Conservation (phyloP, 1,139 yeast species). For the Yamadazyma spencermartinsiae region DNA sequence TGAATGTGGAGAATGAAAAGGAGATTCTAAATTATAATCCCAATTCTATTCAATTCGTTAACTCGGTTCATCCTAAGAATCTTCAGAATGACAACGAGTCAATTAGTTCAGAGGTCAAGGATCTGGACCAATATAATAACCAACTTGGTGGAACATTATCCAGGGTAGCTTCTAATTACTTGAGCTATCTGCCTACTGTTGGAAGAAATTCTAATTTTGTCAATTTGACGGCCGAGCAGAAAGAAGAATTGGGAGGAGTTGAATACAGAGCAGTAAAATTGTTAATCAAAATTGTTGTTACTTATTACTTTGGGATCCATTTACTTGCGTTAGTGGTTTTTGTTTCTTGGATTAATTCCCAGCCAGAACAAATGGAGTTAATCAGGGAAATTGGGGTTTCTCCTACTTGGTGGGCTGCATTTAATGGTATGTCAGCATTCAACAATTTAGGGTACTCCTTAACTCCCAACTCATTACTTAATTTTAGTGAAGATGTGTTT, state of each 20-base stretch:
- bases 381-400: constrained; percentile 57
- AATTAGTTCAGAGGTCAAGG: constrained; percentile 19
- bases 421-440: constrained; percentile 76
- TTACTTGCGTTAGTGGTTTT: constrained; percentile 57
- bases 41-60: background rate
- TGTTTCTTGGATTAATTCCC: constrained; percentile 61
- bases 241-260: constrained; percentile 93
- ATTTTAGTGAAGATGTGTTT: constrained; percentile 63
- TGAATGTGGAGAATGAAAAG: background rate
- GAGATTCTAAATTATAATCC: background rate
- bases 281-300: constrained; percentile 62
- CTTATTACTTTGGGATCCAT: constrained; percentile 76
- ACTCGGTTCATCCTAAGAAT: constrained; percentile 24
- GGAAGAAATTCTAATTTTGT: constrained; percentile 93
- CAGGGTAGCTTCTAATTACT: constrained; percentile 47
- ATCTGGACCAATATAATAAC: background rate
- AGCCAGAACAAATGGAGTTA: constrained; percentile 38
- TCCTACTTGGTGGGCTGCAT: constrained; percentile 91
- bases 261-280: constrained; percentile 87
- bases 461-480: constrained; percentile 72
- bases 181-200: constrained; percentile 86
- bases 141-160: background rate
- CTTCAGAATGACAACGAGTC: constrained; percentile 19
- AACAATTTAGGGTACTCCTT: constrained; percentile 81
- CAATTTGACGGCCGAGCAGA: constrained; percentile 74